Evolutionary conservation across 2,329 filamentous ascomycete genomes (phyloP), one percentile per base, ranked within the genome.

Genomic region (Cladosporium sp.): DNA sequence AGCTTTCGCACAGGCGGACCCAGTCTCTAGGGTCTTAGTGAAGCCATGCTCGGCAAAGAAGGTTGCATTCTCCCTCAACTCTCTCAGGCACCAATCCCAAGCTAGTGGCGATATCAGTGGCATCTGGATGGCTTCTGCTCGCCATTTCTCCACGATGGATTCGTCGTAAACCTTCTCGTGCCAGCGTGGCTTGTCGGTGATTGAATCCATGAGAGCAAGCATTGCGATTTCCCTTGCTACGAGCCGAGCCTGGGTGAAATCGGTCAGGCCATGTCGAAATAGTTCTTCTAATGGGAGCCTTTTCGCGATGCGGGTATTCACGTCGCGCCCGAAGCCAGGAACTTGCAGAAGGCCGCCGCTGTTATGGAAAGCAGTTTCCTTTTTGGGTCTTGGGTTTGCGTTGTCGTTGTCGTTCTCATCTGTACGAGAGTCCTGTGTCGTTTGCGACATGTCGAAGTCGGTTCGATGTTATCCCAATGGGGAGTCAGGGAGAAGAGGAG

Each of bases 61-160:
- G n/a, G 64, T 65, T 1, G 81, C 80, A 64, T 85, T 84, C 65
- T 75, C 76, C 12, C 71, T 74, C 0, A 85, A 74, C 63, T 84
- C 82, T 7, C 71, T 28, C 1, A 59, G 8, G 28, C 49, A 45
- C 57, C 57, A 59, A 2, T 59, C 40, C 64, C 25, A 82, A 40
- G 52, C 70, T 69, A 61, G 59, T 19, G 15, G 7, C 20, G 49
- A 59, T 36, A 49, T 51, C 3, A 57, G 30, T 38, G 40, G 37
- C 40, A 56, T 12, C 3, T 12, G 14, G 12, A 50, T 60, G 7
- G 40, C 59, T 62, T 72, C 71, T 1, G 20, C 34, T 6, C 61
- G 56, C 68, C 68, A 70, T 38, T 67, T 70, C 6, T 55, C 59
- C 1, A 67, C 54, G 36, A 73, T 70, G 1, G 54, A 43, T 1